Evolutionary conservation across 495 filamentous ascomycete genomes (phyloP).

Genomic region (Xanthoparmelia taractica): DNA sequence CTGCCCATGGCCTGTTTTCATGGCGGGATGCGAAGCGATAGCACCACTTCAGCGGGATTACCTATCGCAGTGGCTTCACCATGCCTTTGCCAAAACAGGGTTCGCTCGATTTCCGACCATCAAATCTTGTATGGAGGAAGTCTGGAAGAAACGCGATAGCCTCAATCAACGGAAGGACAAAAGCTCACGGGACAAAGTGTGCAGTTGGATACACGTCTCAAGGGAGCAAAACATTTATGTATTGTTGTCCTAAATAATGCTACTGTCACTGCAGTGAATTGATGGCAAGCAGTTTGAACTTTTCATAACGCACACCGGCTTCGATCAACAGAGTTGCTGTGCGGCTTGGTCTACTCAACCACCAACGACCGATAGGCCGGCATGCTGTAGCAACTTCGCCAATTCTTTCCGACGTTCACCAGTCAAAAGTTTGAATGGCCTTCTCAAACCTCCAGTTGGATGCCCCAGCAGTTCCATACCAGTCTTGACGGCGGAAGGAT

Average conservation of each 20-base stretch:
- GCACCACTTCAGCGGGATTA: neutral
- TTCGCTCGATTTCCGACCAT: neutral
- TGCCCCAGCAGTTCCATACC: neutral
- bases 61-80: neutral
- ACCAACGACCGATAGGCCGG: too few species aligned
- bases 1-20: neutral
- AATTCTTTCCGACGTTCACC: neutral
- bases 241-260: too few species aligned
- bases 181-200: too few species aligned
- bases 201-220: too few species aligned
- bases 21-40: neutral
- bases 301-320: too few species aligned
- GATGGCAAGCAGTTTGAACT: too few species aligned
- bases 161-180: too few species aligned
- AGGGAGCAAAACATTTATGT: too few species aligned
- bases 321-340: too few species aligned
- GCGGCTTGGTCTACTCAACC: too few species aligned
- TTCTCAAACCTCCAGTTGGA: neutral
- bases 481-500: neutral
- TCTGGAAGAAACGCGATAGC: neutral
- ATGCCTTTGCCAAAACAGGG: neutral
- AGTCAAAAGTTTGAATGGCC: neutral
- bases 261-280: too few species aligned
- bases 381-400: neutral
- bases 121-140: neutral